These are phyloP conservation scores for Colletotrichum sp. DNA, from an alignment of 2,329 filamentous ascomycete genomes.

Conservation along the genomic window DNA sequence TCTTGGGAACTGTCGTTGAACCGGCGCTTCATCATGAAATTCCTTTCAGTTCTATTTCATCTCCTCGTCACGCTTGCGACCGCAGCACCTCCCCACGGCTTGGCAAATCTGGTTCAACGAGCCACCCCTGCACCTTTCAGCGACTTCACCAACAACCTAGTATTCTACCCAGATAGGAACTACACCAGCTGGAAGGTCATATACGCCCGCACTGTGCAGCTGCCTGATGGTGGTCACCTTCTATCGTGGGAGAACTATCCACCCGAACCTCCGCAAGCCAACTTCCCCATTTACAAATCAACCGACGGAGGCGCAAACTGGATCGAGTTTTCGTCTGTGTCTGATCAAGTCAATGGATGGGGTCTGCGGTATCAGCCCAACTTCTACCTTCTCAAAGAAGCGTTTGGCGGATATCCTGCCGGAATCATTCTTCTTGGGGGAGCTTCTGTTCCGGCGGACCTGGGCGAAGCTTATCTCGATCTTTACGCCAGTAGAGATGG, in stretches of 20 bases:
- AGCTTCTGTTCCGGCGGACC: conserved; percentile 62
- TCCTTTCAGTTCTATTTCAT: background rate
- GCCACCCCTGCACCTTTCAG: background rate
- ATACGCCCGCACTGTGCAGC: background rate
- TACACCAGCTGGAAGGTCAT: background rate
- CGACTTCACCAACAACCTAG: conserved; percentile 2
- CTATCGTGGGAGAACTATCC: conserved; percentile 62
- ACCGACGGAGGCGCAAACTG: conserved; percentile 62
- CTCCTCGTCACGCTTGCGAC: background rate
- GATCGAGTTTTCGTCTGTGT: conserved; percentile 65
- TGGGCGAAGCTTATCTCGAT: conserved; percentile 70
- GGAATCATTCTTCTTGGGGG: conserved; percentile 70
- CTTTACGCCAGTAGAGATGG: conserved; percentile 68
- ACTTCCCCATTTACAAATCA: conserved; percentile 59
- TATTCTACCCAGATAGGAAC: background rate
- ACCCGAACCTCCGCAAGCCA: conserved; percentile 57
- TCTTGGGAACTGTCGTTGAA: background rate
- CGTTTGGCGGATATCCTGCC: conserved; percentile 60
- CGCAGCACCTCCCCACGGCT: background rate
- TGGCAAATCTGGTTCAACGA: background rate
- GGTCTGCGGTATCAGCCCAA: conserved; percentile 73
- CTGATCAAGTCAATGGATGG: conserved; percentile 67
- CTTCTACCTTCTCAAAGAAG: conserved; percentile 65
- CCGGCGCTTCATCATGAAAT: background rate
- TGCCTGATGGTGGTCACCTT: conserved; percentile 28